Conservation (phyloP, 2,329 filamentous ascomycete genomes). For the Aureobasidium sp. region DNA sequence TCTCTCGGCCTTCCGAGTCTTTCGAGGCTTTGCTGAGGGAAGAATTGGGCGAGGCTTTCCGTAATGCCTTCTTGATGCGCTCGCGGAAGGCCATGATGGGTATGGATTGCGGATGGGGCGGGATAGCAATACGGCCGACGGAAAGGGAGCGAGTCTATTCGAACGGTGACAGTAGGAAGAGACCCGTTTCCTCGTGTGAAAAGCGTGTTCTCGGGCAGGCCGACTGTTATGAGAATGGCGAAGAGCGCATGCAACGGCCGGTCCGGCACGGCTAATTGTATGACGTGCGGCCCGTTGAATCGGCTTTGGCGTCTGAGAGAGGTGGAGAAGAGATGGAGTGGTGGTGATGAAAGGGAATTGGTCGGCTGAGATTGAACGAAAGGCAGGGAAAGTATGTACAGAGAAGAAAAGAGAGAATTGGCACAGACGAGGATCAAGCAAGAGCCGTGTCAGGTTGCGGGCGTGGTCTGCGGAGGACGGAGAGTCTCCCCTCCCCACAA, state of each 20-base stretch:
- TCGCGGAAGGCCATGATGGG: conserved; percentile 40
- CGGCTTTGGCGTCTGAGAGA: background rate
- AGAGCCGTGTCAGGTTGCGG: background rate
- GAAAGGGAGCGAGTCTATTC: background rate
- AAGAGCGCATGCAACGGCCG: conserved; percentile 1
- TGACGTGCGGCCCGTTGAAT: conserved; percentile 7
- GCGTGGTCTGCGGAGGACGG: conserved; percentile 1
- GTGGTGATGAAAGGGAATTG: background rate
- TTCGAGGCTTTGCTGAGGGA: conserved; percentile 24
- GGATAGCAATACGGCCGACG: background rate
- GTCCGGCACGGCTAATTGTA: conserved; percentile 6
- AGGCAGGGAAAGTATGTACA: background rate
- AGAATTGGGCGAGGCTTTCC: conserved; percentile 23
- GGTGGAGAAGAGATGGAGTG: too few species aligned
- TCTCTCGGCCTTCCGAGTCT: conserved; percentile 21
- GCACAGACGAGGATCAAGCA: background rate
- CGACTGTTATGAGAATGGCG: background rate
- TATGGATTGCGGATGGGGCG: background rate
- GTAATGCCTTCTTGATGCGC: conserved; percentile 40
- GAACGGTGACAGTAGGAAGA: background rate
- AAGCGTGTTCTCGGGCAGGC: background rate
- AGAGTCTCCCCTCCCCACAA: background rate
- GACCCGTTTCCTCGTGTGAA: background rate
- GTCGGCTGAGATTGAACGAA: background rate
- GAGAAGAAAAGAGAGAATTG: background rate